Evolutionary conservation across 2,329 filamentous ascomycete species (phyloP).

Genomic region (Thyridium curvatum): DNA sequence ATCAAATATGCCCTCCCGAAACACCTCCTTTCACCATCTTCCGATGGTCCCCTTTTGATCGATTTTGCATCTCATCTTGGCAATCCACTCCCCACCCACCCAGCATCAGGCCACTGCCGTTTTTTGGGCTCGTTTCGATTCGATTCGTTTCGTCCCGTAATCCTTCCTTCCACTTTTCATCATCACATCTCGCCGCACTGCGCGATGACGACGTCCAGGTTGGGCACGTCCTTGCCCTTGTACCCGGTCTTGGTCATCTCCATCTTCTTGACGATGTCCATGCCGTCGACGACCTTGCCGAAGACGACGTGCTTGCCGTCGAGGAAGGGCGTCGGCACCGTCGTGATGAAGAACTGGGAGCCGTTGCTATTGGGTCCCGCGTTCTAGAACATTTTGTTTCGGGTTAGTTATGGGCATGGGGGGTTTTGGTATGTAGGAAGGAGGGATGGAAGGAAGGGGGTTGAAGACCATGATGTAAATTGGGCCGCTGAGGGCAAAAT

Average conservation of each 20-base stretch:
- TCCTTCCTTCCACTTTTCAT: no score
- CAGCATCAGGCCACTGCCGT: no score
- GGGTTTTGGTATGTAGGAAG: no score
- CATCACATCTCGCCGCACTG: slow-evolving; percentile 95
- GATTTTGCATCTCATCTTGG: no score
- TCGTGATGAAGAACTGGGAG: slow-evolving; percentile 96
- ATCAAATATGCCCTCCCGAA: no score
- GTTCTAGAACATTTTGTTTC: slow-evolving; percentile 49
- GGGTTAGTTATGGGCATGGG: no score
- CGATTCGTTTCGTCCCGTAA: no score
- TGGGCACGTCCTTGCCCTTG: slow-evolving; percentile 70
- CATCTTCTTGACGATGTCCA: slow-evolving; percentile 89
- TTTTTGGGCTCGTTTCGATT: no score
- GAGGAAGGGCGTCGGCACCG: slow-evolving; percentile 77
- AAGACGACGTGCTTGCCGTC: slow-evolving; percentile 96
- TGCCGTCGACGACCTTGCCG: slow-evolving; percentile 80
- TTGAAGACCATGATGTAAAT: no score
- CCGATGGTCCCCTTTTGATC: no score
- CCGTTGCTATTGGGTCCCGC: slow-evolving; percentile 90
- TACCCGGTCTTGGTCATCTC: slow-evolving; percentile 81
- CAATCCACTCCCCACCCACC: no score
- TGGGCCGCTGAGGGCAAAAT: background rate
- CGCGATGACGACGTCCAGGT: slow-evolving; percentile 74
- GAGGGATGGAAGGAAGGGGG: slow-evolving; percentile 3
- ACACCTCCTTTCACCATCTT: no score